These are phyloP conservation scores for Pleurotus tuber-regium DNA, from an alignment of 768 basidiomycete genomes.

Conservation along the genomic window DNA sequence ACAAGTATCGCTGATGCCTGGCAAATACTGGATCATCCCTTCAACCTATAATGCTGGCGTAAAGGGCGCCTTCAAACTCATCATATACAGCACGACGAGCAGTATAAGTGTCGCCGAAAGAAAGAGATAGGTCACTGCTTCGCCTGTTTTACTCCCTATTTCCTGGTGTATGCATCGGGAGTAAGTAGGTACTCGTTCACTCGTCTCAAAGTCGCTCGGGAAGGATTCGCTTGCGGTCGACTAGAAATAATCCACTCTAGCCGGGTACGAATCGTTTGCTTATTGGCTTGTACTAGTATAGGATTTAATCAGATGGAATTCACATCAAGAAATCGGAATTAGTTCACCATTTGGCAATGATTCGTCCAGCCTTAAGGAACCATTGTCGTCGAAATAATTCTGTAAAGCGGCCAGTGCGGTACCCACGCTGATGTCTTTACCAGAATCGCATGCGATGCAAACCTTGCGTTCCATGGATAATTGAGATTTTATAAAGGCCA, in stretches of 20 bases:
- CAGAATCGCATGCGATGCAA: constrained; percentile 53
- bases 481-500: constrained; percentile 41
- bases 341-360: neutral
- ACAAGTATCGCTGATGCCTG: constrained; percentile 46
- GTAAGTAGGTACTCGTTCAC: constrained; percentile 75
- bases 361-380: constrained; percentile 23
- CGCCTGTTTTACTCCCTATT: neutral
- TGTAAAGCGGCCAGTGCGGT: constrained; percentile 59
- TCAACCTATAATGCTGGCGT: constrained; percentile 69
- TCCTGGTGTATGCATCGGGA: constrained; percentile 9
- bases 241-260: constrained; percentile 86
- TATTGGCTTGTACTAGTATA: too few relatives aligned
- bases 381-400: constrained; percentile 55
- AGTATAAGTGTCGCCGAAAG: constrained; percentile 14
- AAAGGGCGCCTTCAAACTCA: constrained; percentile 53
- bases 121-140: neutral
- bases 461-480: constrained; percentile 35
- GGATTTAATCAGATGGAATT: neutral
- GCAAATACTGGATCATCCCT: constrained; percentile 71
- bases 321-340: neutral
- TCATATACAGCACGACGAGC: constrained; percentile 50
- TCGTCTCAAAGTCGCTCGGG: constrained; percentile 74
- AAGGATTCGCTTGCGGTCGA: constrained; percentile 76
- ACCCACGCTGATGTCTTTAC: constrained; percentile 64
- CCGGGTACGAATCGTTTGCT: constrained; percentile 64